phyloP scores from a whole-genome alignment of 768 basidiomycete species.

The Mycena metata region DNA sequence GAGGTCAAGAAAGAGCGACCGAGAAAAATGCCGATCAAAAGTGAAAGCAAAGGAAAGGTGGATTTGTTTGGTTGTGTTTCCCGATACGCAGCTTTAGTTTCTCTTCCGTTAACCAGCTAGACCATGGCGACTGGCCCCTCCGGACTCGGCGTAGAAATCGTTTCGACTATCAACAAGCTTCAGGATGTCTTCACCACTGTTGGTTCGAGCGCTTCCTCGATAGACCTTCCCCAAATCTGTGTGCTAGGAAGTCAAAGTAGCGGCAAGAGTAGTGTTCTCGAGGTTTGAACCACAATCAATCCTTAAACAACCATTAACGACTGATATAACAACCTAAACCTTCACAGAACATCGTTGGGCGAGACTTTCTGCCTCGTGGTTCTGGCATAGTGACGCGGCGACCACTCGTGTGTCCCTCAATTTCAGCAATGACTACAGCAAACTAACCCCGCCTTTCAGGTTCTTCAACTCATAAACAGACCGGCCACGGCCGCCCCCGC shows the following conservation, averaged over 20 bases:
- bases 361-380: constrained; percentile 98
- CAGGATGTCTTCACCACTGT: constrained; percentile 92
- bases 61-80: constrained; percentile 16
- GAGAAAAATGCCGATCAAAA: too few species aligned
- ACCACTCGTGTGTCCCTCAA: constrained; percentile 77
- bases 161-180: constrained; percentile 86
- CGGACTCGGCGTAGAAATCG: constrained; percentile 87
- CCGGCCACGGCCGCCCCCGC: constrained; percentile 59
- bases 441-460: constrained; percentile 55
- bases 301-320: background rate
- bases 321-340: constrained; percentile 24
- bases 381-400: constrained; percentile 98
- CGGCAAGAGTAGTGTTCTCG: constrained; percentile 93
- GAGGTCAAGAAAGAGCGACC: too few species aligned
- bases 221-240: constrained; percentile 94
- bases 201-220: constrained; percentile 80
- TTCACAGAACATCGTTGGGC: constrained; percentile 92
- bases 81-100: constrained; percentile 40
- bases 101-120: constrained; percentile 41
- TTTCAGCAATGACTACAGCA: background rate
- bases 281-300: constrained; percentile 59
- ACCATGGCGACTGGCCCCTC: constrained; percentile 68
- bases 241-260: constrained; percentile 93
- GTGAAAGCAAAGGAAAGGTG: too few species aligned
- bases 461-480: constrained; percentile 95